Conservation (phyloP, 2,329 filamentous ascomycete genomes). For the Colletotrichum sojae region DNA sequence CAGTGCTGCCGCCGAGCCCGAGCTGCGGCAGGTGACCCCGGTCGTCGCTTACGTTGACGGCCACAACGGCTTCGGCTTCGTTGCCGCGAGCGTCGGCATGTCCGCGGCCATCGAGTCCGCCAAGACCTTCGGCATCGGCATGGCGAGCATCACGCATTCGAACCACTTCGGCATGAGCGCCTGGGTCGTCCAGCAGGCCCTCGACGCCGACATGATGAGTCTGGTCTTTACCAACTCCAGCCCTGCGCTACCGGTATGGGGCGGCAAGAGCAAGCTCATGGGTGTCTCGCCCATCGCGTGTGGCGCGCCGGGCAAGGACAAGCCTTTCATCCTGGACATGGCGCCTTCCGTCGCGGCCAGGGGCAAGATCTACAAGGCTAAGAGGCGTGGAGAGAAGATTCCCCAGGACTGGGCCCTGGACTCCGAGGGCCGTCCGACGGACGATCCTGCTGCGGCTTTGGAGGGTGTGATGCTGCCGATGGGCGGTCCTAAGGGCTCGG, state of each 20-base stretch:
- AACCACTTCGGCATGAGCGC: conserved; percentile 90
- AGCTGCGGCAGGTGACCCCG: conserved; percentile 74
- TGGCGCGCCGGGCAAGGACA: conserved; percentile 75
- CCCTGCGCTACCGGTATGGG: conserved; percentile 80
- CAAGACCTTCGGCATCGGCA: conserved; percentile 76
- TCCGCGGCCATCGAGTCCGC: conserved; percentile 77
- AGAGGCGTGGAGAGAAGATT: conserved; percentile 77
- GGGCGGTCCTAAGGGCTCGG: conserved; percentile 87
- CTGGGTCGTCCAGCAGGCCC: conserved; percentile 83
- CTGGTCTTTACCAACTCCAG: conserved; percentile 81
- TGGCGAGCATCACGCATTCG: conserved; percentile 81
- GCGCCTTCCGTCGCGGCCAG: conserved; percentile 77
- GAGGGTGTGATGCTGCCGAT: conserved; percentile 88
- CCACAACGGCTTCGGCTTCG: conserved; percentile 82
- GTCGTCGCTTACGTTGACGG: conserved; percentile 79
- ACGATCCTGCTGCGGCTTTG: conserved; percentile 79
- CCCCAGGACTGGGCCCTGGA: conserved; percentile 83
- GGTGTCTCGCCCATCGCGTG: conserved; percentile 83
- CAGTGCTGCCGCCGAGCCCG: conserved; percentile 71
- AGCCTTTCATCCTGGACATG: conserved; percentile 83
- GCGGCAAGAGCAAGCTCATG: conserved; percentile 77
- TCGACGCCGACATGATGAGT: conserved; percentile 79
- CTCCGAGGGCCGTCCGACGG: conserved; percentile 75
- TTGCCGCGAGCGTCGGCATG: conserved; percentile 79
- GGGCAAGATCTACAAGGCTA: conserved; percentile 82